Evolutionary conservation across 371 early-diverging fungal species (phyloP).

Genomic region (Mucor velutinosus): DNA sequence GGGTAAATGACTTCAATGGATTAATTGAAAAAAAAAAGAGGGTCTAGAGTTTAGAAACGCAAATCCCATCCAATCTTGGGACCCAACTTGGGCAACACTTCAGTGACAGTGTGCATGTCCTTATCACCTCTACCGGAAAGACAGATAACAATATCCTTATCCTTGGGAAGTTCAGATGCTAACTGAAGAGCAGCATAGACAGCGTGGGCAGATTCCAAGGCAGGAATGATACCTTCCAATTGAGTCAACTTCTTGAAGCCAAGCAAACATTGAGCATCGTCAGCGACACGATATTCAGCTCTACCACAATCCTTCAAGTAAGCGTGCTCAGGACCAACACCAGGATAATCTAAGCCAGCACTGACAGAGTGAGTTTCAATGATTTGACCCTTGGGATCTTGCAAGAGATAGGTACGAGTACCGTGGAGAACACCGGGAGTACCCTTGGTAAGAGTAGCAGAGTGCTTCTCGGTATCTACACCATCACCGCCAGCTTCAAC

Average conservation of each 20-base stretch:
- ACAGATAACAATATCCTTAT: constrained; percentile 87
- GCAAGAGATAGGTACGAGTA: constrained; percentile 90
- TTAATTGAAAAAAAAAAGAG: neutral
- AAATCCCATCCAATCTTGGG: constrained; percentile 94
- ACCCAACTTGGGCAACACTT: constrained; percentile 87
- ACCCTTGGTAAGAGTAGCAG: constrained; percentile 88
- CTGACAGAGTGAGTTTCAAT: constrained; percentile 93
- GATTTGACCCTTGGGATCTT: constrained; percentile 94
- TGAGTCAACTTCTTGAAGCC: constrained; percentile 89
- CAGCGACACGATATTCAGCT: constrained; percentile 84
- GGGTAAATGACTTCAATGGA: neutral
- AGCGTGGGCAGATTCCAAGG: constrained; percentile 96
- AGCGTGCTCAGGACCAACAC: constrained; percentile 97
- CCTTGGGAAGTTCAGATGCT: constrained; percentile 76
- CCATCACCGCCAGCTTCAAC: constrained; percentile 96
- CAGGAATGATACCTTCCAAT: constrained; percentile 94
- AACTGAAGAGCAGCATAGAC: constrained; percentile 78
- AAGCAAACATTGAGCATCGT: constrained; percentile 84
- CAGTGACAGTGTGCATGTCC: constrained; percentile 93
- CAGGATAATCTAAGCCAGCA: constrained; percentile 97
- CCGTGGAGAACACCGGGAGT: constrained; percentile 96
- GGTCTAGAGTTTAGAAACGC: constrained; percentile 51
- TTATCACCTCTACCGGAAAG: constrained; percentile 97
- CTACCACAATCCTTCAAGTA: constrained; percentile 87
- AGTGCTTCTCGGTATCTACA: constrained; percentile 82